Conservation (phyloP, 768 basidiomycete genomes). For the Phaeolepiota aurea region DNA sequence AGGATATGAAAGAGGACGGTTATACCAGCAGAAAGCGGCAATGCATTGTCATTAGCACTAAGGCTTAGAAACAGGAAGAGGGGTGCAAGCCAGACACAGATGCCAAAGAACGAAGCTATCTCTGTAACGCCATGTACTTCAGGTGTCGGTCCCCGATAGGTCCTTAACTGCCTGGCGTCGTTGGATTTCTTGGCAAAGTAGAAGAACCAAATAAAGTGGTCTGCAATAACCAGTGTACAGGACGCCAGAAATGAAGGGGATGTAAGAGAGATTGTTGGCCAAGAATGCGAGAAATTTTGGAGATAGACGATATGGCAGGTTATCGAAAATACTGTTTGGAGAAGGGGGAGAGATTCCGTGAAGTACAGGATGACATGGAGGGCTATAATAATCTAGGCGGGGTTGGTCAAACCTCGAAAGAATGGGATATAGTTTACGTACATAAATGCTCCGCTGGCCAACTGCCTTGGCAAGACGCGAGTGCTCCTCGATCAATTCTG, state of each 20-base stretch:
- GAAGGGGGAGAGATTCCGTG: constrained; percentile 73
- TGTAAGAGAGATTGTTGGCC: constrained; percentile 91
- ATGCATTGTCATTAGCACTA: constrained; percentile 93
- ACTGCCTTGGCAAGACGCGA: constrained; percentile 71
- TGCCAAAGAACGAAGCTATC: constrained; percentile 75
- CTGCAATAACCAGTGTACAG: constrained; percentile 73
- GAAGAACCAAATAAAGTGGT: constrained; percentile 97
- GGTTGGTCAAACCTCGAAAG: background rate
- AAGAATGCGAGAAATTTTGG: constrained; percentile 81
- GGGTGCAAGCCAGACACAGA: constrained; percentile 86
- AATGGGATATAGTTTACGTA: constrained; percentile 30
- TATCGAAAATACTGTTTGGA: constrained; percentile 72
- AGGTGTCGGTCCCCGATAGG: constrained; percentile 32
- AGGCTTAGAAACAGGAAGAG: constrained; percentile 93
- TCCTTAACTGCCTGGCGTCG: constrained; percentile 46
- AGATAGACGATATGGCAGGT: constrained; percentile 83
- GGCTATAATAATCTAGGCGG: constrained; percentile 63
- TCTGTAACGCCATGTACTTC: constrained; percentile 51
- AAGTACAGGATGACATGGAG: constrained; percentile 74
- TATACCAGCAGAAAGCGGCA: constrained; percentile 63
- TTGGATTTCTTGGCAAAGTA: constrained; percentile 74
- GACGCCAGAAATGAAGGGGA: constrained; percentile 81
- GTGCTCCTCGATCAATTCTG: constrained; percentile 94
- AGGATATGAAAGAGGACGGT: constrained; percentile 5
- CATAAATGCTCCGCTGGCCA: constrained; percentile 85